These are phyloP conservation scores for Trifolium repens DNA, from an alignment of 306 rosid genomes.

Conservation along the genomic window DNA sequence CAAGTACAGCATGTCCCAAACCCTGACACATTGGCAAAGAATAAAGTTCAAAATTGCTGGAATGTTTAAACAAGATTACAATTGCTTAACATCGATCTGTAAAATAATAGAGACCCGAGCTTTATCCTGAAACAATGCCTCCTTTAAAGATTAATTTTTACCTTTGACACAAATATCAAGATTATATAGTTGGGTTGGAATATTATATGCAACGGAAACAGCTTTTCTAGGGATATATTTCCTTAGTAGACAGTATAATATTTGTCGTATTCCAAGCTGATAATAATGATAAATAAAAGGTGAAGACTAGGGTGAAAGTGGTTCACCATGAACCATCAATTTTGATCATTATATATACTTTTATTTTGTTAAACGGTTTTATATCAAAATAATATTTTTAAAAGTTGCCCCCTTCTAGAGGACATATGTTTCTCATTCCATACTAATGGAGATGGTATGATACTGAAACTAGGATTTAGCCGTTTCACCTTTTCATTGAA, in stretches of 20 bases:
- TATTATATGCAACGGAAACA: slow-evolving; percentile 21
- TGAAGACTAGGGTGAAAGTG: neutral
- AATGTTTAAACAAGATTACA: slow-evolving; percentile 20
- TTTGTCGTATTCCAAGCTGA: neutral
- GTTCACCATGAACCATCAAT: neutral
- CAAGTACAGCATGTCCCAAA: slow-evolving; percentile 73
- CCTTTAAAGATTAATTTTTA: slow-evolving; percentile 26
- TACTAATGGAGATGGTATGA: neutral
- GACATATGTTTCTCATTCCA: neutral
- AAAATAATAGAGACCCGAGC: slow-evolving; percentile 31
- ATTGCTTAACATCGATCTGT: neutral
- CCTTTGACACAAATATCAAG: slow-evolving; percentile 29
- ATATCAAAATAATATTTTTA: neutral
- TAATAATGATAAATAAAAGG: neutral
- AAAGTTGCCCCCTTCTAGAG: neutral
- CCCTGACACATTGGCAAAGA: slow-evolving; percentile 57
- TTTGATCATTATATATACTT: neutral
- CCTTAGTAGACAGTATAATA: neutral
- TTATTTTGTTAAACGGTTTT: neutral
- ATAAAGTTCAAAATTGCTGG: slow-evolving; percentile 26
- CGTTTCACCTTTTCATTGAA: neutral
- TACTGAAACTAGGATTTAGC: neutral
- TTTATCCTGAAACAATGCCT: slow-evolving; percentile 35
- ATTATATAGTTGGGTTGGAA: neutral
- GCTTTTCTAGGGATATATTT: too few relatives aligned